These are phyloP conservation scores for Cadophora malorum DNA, from an alignment of 2,329 filamentous ascomycete genomes.

Conservation along the genomic window DNA sequence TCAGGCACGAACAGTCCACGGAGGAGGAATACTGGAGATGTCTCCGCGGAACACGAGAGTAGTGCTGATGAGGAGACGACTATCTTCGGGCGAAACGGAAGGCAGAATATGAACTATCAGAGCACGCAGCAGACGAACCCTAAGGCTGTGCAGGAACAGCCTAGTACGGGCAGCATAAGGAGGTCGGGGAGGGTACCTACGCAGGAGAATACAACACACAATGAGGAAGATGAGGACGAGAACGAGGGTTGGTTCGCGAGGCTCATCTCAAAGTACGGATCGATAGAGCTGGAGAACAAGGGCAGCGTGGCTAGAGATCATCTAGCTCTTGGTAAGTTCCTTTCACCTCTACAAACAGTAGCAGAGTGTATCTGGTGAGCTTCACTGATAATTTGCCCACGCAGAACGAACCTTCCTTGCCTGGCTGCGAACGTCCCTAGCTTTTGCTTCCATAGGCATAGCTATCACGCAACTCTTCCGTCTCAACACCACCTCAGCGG, in stretches of 20 bases:
- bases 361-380: neutral
- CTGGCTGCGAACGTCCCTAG: slow-evolving; percentile 82
- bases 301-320: slow-evolving; percentile 85
- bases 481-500: slow-evolving; percentile 67
- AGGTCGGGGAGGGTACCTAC: slow-evolving; percentile 25
- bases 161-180: slow-evolving; percentile 31
- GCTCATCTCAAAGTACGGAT: slow-evolving; percentile 53
- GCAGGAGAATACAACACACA: slow-evolving; percentile 9
- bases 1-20: slow-evolving; percentile 21
- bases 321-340: slow-evolving; percentile 70
- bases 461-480: slow-evolving; percentile 86
- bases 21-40: slow-evolving; percentile 3
- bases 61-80: slow-evolving; percentile 49
- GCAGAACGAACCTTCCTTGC: slow-evolving; percentile 84
- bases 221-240: slow-evolving; percentile 41
- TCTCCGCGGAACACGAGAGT: slow-evolving; percentile 34
- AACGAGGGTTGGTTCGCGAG: slow-evolving; percentile 58
- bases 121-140: slow-evolving; percentile 28
- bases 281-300: slow-evolving; percentile 82
- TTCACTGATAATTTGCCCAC: slow-evolving; percentile 16
- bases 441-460: slow-evolving; percentile 83
- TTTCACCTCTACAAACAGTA: neutral
- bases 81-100: slow-evolving; percentile 44
- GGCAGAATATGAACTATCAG: slow-evolving; percentile 37
- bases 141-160: slow-evolving; percentile 13